Evolutionary conservation across 352 stramenopile genomes (phyloP), one percentile per base, ranked within the genome.

Genomic region (Phytophthora boehmeriae): DNA sequence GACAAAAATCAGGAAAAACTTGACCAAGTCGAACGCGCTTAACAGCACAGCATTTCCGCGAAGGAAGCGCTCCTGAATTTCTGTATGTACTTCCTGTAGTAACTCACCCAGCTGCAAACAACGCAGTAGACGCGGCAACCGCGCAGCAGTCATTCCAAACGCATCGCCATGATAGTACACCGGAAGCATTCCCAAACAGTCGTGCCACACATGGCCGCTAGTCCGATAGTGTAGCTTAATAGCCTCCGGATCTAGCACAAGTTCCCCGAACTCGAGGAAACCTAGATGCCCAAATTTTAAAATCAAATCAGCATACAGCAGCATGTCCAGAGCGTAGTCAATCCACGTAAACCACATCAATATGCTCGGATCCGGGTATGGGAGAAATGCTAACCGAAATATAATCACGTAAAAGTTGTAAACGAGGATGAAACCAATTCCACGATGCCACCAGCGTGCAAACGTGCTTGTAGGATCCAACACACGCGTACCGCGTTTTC

Each of bases 1-100:
- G 2, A 88, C 25, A 35, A 88, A 88, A 32, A 86, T 76, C n/a
- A 84, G 52, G 39, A 84, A 69, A 62, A 88, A 88, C 59, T 80
- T 78, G 43, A 71, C 54, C 16, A 88, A 44, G 22, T 81, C 73
- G 43, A 88, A 88, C 1, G 83, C 38, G 32, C 70, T 83, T 16
- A 75, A 59, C 4, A 82, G 62, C 25, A 78, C 66, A 0, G 71
- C 67, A 47, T 74, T 73, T 20, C 76, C 71, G 9, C 61, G 64
- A 16, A 88, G 44, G 42, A 78, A 87, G n/a, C 73, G 52, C 23
- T 84, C 69, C n/a, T 86, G 75, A 25, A 87, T 81, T 34, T 76
- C 59, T 1, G 60, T 80, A 34, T 87, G 70, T 3, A 80, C 53
- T 25, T 82, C 76, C 32, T 78, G 19, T 8, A 83, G 52, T 13